phyloP scores from a whole-genome alignment of 2,329 filamentous ascomycete species.

The Ophiostoma populinum region DNA sequence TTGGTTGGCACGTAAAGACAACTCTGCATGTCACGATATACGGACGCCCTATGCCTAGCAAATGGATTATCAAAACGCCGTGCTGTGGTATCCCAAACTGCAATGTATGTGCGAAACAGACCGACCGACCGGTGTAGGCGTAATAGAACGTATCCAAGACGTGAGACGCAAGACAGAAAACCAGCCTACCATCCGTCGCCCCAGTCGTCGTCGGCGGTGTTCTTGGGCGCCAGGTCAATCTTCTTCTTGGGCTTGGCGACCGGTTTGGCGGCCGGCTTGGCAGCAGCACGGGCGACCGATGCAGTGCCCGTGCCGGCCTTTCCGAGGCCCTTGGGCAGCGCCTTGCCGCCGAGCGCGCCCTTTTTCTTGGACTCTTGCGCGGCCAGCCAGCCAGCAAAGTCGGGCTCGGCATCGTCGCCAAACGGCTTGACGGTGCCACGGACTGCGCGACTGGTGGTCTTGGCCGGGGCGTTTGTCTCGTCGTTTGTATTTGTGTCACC shows the following conservation, averaged over 20 bases:
- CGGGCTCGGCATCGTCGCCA: conserved; percentile 63
- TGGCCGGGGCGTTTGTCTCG: conserved; percentile 28
- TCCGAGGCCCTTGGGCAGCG: conserved; percentile 66
- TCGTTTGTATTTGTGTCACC: conserved; percentile 19
- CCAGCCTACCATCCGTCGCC: conserved; percentile 41
- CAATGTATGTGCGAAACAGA: too few species aligned
- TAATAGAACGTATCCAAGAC: background rate
- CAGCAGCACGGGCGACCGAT: background rate
- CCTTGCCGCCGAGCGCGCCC: conserved; percentile 29
- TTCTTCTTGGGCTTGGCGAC: conserved; percentile 42
- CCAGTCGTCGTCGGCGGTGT: conserved; percentile 42
- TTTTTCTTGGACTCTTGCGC: conserved; percentile 56
- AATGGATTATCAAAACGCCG: too few species aligned
- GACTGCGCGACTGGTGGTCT: conserved; percentile 12
- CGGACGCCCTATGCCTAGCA: too few species aligned
- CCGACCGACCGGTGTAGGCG: too few species aligned
- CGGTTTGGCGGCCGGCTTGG: conserved; percentile 26
- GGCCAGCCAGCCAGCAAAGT: conserved; percentile 89
- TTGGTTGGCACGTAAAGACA: too few species aligned
- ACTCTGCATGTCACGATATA: too few species aligned
- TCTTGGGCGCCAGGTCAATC: conserved; percentile 50
- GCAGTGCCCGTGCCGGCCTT: conserved; percentile 28
- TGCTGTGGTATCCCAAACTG: too few species aligned
- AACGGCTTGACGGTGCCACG: conserved; percentile 32
- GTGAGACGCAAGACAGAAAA: background rate